Conservation (phyloP, 805 yeast species). For the Blastobotrys parvus region DNA sequence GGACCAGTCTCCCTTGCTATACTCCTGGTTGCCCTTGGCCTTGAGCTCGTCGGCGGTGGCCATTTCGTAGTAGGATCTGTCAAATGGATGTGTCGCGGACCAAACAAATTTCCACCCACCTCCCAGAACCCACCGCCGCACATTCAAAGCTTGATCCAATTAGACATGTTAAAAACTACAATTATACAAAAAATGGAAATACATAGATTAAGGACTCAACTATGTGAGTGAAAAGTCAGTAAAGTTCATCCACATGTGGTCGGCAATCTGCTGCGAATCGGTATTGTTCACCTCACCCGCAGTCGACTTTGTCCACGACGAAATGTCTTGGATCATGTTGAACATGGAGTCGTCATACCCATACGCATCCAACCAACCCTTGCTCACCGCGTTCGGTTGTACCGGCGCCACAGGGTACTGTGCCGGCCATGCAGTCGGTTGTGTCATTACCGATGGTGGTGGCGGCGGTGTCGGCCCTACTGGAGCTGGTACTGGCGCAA, state of each 20-base stretch:
- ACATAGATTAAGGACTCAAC: no score
- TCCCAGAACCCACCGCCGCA: no score
- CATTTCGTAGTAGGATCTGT: no score
- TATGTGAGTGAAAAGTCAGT: slow-evolving; percentile 11
- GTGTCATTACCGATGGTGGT: neutral
- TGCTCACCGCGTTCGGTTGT: neutral
- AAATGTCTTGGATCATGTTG: slow-evolving; percentile 24
- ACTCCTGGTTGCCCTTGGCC: slow-evolving; percentile 13
- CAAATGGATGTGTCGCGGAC: no score
- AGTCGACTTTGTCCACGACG: slow-evolving; percentile 18
- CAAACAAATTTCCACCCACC: no score
- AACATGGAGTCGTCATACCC: slow-evolving; percentile 22
- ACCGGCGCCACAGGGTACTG: neutral
- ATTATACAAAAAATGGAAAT: no score
- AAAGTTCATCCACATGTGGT: slow-evolving; percentile 13
- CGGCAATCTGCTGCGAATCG: slow-evolving; percentile 9
- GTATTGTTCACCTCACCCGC: slow-evolving; percentile 1
- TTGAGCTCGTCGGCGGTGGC: neutral
- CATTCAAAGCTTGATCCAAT: no score
- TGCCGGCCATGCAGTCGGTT: neutral
- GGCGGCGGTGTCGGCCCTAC: neutral
- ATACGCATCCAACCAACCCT: slow-evolving; percentile 10
- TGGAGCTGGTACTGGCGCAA: neutral
- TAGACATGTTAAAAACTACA: no score
- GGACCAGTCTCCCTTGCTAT: slow-evolving; percentile 6